These are phyloP conservation scores for Trichophyton rubrum DNA, from an alignment of 2,329 filamentous ascomycete species.

Conservation along the genomic window DNA sequence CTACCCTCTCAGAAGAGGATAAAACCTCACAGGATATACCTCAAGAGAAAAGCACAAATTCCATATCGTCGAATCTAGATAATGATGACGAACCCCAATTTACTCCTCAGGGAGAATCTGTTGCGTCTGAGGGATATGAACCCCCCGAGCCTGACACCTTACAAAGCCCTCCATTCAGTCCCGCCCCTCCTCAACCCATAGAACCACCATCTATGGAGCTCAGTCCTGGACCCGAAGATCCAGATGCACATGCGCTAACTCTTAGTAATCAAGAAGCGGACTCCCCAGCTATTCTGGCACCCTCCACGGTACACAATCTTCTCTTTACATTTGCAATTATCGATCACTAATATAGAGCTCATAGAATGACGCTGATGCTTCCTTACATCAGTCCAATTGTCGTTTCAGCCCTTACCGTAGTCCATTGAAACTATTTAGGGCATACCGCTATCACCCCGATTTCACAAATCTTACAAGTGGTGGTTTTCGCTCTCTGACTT, in stretches of 20 bases:
- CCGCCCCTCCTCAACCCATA: slow-evolving; percentile 25
- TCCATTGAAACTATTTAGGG: slow-evolving; percentile 68
- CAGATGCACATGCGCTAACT: slow-evolving; percentile 23
- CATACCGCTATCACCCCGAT: slow-evolving; percentile 77
- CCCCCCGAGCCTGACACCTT: slow-evolving; percentile 35
- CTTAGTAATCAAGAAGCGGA: slow-evolving; percentile 20
- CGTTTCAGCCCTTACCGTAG: slow-evolving; percentile 62
- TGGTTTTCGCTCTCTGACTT: slow-evolving; percentile 81
- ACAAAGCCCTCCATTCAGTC: slow-evolving; percentile 34
- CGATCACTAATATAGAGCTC: background rate
- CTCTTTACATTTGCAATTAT: background rate
- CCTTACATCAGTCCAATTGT: slow-evolving; percentile 13
- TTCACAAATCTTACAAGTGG: slow-evolving; percentile 57
- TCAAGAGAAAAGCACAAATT: background rate
- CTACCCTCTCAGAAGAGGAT: background rate
- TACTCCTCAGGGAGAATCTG: slow-evolving; percentile 20
- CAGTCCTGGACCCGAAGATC: slow-evolving; percentile 16
- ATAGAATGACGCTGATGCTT: slow-evolving; percentile 12
- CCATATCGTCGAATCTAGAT: background rate
- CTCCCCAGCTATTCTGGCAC: slow-evolving; percentile 17
- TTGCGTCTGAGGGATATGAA: slow-evolving; percentile 43
- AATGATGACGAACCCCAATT: slow-evolving; percentile 6
- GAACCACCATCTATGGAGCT: slow-evolving; percentile 16
- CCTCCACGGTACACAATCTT: slow-evolving; percentile 13
- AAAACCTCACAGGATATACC: background rate